phyloP scores from a whole-genome alignment of 106 monocot genomes.

The Apostasia shenzhenica region DNA sequence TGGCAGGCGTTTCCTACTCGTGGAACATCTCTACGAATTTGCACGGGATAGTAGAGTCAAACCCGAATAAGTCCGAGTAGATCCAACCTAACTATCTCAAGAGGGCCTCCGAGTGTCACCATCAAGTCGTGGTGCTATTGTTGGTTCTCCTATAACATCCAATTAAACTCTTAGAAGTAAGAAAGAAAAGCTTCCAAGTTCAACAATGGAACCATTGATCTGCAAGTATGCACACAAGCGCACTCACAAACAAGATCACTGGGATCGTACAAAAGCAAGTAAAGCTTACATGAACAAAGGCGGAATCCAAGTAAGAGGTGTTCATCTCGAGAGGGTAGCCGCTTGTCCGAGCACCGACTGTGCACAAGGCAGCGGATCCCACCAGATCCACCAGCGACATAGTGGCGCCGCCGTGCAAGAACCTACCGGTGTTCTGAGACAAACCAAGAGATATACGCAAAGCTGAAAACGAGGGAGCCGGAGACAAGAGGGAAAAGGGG shows the following conservation, averaged over 20 bases:
- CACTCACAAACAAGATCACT: too few relatives aligned
- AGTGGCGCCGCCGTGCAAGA: conserved; percentile 65
- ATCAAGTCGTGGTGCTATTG: too few relatives aligned
- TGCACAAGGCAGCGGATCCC: conserved; percentile 42
- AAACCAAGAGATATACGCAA: neutral
- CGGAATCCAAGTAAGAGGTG: conserved; percentile 31
- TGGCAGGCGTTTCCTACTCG: too few relatives aligned
- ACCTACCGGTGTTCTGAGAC: conserved; percentile 30
- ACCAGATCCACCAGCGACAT: conserved; percentile 49
- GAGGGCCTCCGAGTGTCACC: too few relatives aligned
- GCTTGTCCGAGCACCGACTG: conserved; percentile 17
- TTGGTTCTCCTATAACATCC: too few relatives aligned
- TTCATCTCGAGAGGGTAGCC: conserved; percentile 47
- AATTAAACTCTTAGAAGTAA: too few relatives aligned
- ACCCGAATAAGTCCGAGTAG: too few relatives aligned
- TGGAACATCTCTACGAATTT: too few relatives aligned
- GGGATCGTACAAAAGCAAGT: neutral
- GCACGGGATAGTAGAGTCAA: too few relatives aligned
- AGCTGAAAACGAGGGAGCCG: neutral
- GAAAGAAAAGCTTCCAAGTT: too few relatives aligned
- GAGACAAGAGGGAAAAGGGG: neutral
- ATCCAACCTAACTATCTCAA: too few relatives aligned
- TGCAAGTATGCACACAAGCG: neutral
- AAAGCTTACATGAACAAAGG: conserved; percentile 25
- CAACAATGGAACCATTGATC: neutral